Conservation (phyloP, 768 basidiomycete species). For the Clavulina sp. region DNA sequence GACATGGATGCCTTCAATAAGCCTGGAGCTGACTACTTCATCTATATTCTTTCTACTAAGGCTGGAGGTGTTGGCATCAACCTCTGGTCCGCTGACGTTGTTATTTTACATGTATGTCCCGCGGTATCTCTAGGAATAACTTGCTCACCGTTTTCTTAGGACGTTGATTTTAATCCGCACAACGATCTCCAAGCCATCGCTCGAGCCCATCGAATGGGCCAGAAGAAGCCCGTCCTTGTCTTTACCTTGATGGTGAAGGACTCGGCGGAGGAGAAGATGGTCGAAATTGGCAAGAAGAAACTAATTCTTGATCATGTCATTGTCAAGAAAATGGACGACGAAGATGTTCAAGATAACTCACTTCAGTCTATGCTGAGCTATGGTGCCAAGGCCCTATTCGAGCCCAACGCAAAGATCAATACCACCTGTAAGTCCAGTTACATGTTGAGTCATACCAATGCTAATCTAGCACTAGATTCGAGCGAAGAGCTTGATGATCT, state of each 20-base stretch:
- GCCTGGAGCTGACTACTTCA: constrained; percentile 69
- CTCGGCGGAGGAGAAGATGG: constrained; percentile 85
- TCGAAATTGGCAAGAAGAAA: constrained; percentile 90
- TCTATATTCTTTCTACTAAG: constrained; percentile 81
- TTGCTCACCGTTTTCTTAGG: constrained; percentile 25
- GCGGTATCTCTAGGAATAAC: background rate
- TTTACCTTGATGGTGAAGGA: constrained; percentile 95
- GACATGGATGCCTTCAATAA: constrained; percentile 92
- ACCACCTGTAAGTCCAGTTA: constrained; percentile 29
- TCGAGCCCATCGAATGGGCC: constrained; percentile 86
- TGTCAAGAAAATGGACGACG: constrained; percentile 89
- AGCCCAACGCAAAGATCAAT: constrained; percentile 47
- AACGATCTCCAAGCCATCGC: constrained; percentile 92
- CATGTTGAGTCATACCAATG: background rate
- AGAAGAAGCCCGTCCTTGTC: constrained; percentile 83
- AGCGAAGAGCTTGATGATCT: constrained; percentile 72
- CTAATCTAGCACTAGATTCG: constrained; percentile 31
- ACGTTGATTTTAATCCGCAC: constrained; percentile 98
- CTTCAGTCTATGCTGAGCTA: constrained; percentile 77
- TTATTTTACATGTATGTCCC: constrained; percentile 34
- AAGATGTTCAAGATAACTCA: too few relatives aligned
- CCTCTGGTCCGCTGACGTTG: constrained; percentile 80
- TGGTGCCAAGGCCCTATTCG: constrained; percentile 75
- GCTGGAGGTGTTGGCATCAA: constrained; percentile 78
- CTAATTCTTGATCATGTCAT: constrained; percentile 87